These are phyloP conservation scores for Entophlyctis luteolus DNA, from an alignment of 192 early-diverging fungal species.

Conservation along the genomic window DNA sequence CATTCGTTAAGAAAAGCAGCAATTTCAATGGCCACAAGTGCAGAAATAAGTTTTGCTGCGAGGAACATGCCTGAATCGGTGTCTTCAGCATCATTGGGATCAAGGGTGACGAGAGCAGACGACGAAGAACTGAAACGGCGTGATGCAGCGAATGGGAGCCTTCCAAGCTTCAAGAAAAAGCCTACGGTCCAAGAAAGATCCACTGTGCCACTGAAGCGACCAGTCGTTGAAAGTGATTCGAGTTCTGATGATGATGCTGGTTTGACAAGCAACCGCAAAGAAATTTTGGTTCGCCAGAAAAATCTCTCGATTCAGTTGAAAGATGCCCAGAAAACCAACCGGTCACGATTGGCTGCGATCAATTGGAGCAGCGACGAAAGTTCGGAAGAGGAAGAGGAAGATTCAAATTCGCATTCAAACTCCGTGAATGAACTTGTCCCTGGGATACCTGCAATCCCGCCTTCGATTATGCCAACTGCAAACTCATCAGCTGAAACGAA, in stretches of 20 bases:
- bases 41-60: not conserved
- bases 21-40: not conserved
- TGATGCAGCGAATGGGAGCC: too few relatives aligned
- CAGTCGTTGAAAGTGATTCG: not conserved
- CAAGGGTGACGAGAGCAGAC: too few relatives aligned
- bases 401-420: not conserved
- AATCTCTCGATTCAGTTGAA: not conserved
- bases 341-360: not conserved
- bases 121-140: too few relatives aligned
- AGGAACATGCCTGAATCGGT: not conserved
- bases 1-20: not conserved
- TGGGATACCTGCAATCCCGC: too few relatives aligned
- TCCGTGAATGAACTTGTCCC: too few relatives aligned
- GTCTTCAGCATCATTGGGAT: not conserved
- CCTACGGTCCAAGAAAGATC: not conserved
- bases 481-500: too few relatives aligned
- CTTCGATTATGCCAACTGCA: too few relatives aligned
- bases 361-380: constrained; percentile 8
- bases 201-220: not conserved
- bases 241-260: not conserved
- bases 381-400: constrained; percentile 12
- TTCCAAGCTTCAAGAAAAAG: constrained; percentile 23
- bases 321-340: not conserved
- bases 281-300: constrained; percentile 19
- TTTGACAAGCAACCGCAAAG: not conserved